Conservation (phyloP, 257 asterid genomes). For the Penstemon eatonii region DNA sequence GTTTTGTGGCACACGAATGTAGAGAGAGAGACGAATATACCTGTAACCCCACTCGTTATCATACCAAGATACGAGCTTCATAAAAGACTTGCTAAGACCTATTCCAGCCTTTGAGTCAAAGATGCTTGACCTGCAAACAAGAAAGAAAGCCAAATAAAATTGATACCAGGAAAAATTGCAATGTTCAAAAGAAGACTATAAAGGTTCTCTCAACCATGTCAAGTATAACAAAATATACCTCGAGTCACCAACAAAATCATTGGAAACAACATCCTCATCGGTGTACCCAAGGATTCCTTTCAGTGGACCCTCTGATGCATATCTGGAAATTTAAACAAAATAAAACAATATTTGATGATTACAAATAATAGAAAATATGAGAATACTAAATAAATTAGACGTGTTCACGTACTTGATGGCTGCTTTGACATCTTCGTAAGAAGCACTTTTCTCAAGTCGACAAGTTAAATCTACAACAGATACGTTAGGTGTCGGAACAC, state of each 20-base stretch:
- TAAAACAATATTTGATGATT: not conserved
- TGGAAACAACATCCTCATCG: slow-evolving; percentile 97
- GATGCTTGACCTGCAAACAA: slow-evolving; percentile 76
- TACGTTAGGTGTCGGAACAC: slow-evolving; percentile 96
- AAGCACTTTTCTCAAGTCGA: slow-evolving; percentile 82
- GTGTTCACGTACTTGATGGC: slow-evolving; percentile 66
- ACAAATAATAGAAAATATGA: not conserved
- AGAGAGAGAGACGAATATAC: slow-evolving; percentile 41
- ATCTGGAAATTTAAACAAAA: slow-evolving; percentile 43
- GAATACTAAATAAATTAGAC: not conserved
- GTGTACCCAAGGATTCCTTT: slow-evolving; percentile 97
- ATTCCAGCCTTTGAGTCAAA: slow-evolving; percentile 99
- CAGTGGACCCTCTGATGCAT: slow-evolving; percentile 91
- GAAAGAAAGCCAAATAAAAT: not conserved
- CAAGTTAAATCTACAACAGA: slow-evolving; percentile 97
- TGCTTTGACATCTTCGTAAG: slow-evolving; percentile 96
- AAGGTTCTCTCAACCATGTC: no score
- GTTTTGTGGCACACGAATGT: not conserved
- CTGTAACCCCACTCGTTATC: slow-evolving; percentile 99
- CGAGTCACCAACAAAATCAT: slow-evolving; percentile 92
- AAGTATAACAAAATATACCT: slow-evolving; percentile 45
- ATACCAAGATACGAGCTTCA: slow-evolving; percentile 96
- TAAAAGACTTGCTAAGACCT: slow-evolving; percentile 77
- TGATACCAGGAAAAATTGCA: not conserved
- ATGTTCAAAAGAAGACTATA: not conserved